Base-by-base conservation (phyloP, 129 eudicot genomes). In the Cynara cardunculus region DNA sequence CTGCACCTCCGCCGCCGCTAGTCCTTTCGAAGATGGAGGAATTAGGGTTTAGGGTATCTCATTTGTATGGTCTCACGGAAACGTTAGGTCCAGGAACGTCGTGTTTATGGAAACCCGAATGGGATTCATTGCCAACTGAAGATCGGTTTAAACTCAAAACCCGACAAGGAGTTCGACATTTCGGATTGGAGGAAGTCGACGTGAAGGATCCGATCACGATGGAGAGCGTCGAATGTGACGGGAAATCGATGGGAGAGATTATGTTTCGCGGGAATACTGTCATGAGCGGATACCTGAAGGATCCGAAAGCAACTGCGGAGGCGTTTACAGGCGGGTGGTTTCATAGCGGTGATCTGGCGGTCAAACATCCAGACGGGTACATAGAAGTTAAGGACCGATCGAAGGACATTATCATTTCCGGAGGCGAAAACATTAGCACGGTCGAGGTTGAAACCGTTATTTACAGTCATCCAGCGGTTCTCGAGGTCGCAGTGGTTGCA, bases 221-320 rank as follows among this genome's bases (percentile, higher is more conserved):
- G 97, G 87, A 82, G 79, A 91, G 90, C 64, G 89, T 91, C 24
- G 72, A 89, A 19, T 66, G 80, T 10, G 90, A 91, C 78, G 97
- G 93, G 34, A 81, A 80, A 75, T 74, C 97, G 1, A 78, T 82
- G 11, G 97, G 97, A 6, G 97, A 91, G 80, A 76, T 91, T 30
- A 86, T 91, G 97, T 89, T 91, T 78, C 77, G 81, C 62, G 97
- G 97, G 56, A 91, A 91, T 32, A 91, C 91, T 0, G 91, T 91
- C 10, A 91, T 91, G 97, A 87, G 90, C 27, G 97, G 97, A 49
- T 91, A 91, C 75, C 41, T 87, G 5, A 91, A 89, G 30, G 97
- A 91, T 68, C 5, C 4, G 28, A 82, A 89, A 49, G 91, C 93
- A 28, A 91, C 97, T 1, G 39, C 78, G 66, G 91, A 87, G 35